These are phyloP conservation scores for Vaccinium macrocarpon DNA, from an alignment of 148 eudicot species.

Conservation along the genomic window DNA sequence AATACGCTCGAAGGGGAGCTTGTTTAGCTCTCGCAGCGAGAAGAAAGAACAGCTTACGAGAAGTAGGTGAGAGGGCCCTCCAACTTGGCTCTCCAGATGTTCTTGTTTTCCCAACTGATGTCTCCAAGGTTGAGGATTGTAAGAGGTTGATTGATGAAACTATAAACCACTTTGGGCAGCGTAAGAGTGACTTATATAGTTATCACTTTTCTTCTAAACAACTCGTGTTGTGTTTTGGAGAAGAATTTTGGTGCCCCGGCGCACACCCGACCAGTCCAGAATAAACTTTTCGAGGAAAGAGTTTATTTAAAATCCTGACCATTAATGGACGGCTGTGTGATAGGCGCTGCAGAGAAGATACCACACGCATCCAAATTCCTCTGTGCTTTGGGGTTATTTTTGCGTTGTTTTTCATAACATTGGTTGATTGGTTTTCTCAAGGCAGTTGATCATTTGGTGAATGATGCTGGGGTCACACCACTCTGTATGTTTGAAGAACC, in stretches of 20 bases:
- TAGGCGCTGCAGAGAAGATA: no score
- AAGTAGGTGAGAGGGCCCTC: background rate
- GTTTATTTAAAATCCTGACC: no score
- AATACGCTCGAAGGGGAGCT: conserved; percentile 37
- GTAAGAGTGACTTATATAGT: background rate
- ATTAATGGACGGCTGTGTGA: no score
- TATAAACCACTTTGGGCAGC: background rate
- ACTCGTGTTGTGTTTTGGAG: no score
- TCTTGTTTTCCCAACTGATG: background rate
- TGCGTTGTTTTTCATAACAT: background rate
- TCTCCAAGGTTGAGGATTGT: background rate
- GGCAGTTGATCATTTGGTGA: background rate
- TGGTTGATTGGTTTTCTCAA: background rate
- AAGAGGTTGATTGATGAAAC: conserved; percentile 5
- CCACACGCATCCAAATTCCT: no score
- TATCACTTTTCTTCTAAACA: background rate
- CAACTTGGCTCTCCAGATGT: background rate
- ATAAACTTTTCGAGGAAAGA: no score
- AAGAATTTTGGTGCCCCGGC: no score
- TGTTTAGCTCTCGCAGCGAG: conserved; percentile 29
- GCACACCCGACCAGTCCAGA: no score
- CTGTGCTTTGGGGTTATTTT: background rate
- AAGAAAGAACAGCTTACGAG: conserved; percentile 22
- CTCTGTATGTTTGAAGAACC: background rate
- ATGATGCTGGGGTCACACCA: background rate